Conservation (phyloP, 768 basidiomycete genomes). For the Lyophyllum decastes region DNA sequence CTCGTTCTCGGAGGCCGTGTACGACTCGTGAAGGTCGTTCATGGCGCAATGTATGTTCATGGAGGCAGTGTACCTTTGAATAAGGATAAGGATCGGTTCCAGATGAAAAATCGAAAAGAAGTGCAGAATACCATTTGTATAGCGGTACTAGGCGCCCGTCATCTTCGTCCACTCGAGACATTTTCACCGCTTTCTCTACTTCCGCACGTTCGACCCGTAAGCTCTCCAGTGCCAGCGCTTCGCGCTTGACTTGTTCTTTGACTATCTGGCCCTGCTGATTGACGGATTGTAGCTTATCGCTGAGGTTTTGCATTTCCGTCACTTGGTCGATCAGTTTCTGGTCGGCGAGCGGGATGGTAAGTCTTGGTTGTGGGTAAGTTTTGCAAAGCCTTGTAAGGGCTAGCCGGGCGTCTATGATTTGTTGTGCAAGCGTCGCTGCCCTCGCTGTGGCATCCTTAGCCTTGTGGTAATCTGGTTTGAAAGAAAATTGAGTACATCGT, state of each 20-base stretch:
- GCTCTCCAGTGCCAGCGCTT: slow-evolving; percentile 55
- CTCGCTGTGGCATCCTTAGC: slow-evolving; percentile 53
- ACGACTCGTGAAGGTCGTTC: slow-evolving; percentile 57
- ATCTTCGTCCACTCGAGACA: slow-evolving; percentile 57
- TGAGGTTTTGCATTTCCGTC: slow-evolving; percentile 76
- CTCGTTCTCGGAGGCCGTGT: slow-evolving; percentile 73
- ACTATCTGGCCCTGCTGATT: slow-evolving; percentile 51
- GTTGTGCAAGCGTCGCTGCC: slow-evolving; percentile 62
- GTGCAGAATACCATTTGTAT: slow-evolving; percentile 63
- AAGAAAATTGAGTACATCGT: neutral
- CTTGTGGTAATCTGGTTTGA: slow-evolving; percentile 56
- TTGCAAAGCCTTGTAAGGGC: slow-evolving; percentile 80
- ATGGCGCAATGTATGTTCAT: slow-evolving; percentile 65
- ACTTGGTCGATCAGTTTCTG: slow-evolving; percentile 75
- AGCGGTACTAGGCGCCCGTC: slow-evolving; percentile 64
- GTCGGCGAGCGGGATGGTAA: slow-evolving; percentile 76
- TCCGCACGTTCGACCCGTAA: slow-evolving; percentile 64
- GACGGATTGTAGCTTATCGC: slow-evolving; percentile 59
- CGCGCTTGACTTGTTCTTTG: slow-evolving; percentile 63
- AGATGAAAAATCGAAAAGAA: neutral
- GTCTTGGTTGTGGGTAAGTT: slow-evolving; percentile 74
- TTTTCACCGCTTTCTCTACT: slow-evolving; percentile 67
- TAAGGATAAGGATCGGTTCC: neutral
- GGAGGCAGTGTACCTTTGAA: slow-evolving; percentile 68
- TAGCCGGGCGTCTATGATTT: slow-evolving; percentile 83